Base-by-base conservation (phyloP, 1,284 basidiomycete genomes). In the Cystobasidium sp. region DNA sequence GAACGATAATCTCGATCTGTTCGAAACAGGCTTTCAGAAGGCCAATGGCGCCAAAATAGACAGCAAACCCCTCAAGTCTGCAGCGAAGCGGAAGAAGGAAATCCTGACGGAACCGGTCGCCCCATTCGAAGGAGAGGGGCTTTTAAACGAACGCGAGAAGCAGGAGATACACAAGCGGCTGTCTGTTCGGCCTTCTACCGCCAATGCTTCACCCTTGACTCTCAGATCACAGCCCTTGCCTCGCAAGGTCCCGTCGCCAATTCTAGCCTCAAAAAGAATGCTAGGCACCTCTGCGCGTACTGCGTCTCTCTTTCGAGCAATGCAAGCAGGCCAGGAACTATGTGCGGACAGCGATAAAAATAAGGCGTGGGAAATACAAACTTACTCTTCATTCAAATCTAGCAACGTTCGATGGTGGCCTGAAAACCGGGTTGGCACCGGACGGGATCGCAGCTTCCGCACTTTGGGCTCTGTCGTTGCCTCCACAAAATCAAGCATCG, bases 1-100 rank as follows among this genome's bases (percentile, higher is more conserved):
- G 52, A 24, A n/a, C 74, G 70, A 66, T 37, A 51, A 66, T 31
- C 37, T 73, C 46, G 63, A 66, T 20, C n/a, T 49, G 16, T 73
- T 73, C 31, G 49, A 73, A 24, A 49, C 20, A n/a, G 70, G 70
- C 43, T 73, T 73, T 31, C 70, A 73, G 37, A 73, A 73, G 24
- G 70, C 62, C 24, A 73, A 31, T 39, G 61, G 70, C 20, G 43
- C 39, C 3, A 73, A 73, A 44, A 31, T 66, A 6, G 69, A 59
- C 16, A 56, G 22, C n/a, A 63, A 51, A 24, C 5, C 47, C 7
- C 14, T 14, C 44, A 63, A 63, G 44, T 18, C 22, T 31, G 12
- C 16, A 24, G 10, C 44, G 16, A 47, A 63, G 22, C 37, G 3
- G 9, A 59, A 43, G 18, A 22, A 9, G 31, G 56, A 10, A 31